A percentile compares a stretch with the other conserved stretches of the same genome.
Evolutionary conservation across 257 asterid species (phyloP).

Genomic region (Nicotiana undulata): DNA sequence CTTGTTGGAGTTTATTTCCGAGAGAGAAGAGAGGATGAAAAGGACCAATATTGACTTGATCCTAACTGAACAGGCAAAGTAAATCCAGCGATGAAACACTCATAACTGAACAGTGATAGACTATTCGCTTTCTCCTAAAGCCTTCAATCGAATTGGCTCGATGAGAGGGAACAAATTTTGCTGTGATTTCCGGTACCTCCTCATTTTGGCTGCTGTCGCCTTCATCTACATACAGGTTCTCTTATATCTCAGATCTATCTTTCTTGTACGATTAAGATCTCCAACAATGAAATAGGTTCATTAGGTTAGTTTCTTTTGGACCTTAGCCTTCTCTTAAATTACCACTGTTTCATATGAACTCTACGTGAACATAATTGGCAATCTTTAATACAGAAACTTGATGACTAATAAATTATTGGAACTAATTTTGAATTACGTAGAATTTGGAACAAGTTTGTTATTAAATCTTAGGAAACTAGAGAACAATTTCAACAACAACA

Average conservation of each 20-base stretch:
- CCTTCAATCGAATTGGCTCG: not conserved
- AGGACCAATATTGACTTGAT: too few species aligned
- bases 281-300: not conserved
- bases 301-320: not conserved
- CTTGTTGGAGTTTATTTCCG: too few species aligned
- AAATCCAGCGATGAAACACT: too few species aligned
- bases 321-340: not conserved
- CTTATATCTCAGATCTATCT: not conserved
- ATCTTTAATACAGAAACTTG: too few species aligned
- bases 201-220: conserved; percentile 57
- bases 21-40: too few species aligned
- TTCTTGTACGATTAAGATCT: not conserved
- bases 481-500: not conserved
- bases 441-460: not conserved
- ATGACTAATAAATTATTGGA: not conserved
- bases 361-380: not conserved
- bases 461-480: not conserved
- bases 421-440: not conserved
- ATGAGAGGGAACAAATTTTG: conserved; percentile 29
- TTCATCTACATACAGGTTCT: conserved; percentile 85
- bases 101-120: too few species aligned
- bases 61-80: too few species aligned
- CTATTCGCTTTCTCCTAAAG: too few species aligned
- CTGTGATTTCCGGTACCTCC: conserved; percentile 68
- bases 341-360: not conserved